phyloP scores from a whole-genome alignment of 1,284 basidiomycete species.

The Vanrija sp. region DNA sequence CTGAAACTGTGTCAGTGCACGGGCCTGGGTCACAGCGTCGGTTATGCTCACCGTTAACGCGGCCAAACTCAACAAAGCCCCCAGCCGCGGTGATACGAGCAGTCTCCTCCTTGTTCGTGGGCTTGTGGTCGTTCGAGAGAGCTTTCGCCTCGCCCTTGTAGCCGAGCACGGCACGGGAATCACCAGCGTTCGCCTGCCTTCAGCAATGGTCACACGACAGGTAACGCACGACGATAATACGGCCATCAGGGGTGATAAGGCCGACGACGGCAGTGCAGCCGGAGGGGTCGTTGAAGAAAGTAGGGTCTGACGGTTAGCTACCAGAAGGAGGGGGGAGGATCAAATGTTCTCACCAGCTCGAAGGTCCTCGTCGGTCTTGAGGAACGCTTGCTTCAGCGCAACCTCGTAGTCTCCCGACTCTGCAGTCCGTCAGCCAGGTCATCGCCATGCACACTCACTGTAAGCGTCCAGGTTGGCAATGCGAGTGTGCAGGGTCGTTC shows the following conservation, averaged over 20 bases:
- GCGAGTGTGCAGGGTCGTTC: constrained; percentile 80
- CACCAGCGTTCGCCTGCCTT: constrained; percentile 88
- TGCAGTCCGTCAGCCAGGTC: constrained; percentile 6
- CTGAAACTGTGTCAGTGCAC: constrained; percentile 51
- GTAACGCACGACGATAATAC: constrained; percentile 70
- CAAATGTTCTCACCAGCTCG: constrained; percentile 73
- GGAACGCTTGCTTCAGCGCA: constrained; percentile 82
- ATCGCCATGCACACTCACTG: constrained; percentile 30
- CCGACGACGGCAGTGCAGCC: constrained; percentile 95
- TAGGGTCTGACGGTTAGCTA: constrained; percentile 60
- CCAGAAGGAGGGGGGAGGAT: too few relatives aligned
- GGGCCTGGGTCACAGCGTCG: background rate
- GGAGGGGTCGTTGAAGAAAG: constrained; percentile 84
- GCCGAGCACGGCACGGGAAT: constrained; percentile 88
- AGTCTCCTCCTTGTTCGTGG: constrained; percentile 81
- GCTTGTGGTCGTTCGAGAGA: constrained; percentile 95
- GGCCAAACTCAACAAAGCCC: constrained; percentile 93
- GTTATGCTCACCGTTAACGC: constrained; percentile 77
- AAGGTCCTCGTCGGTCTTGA: constrained; percentile 92
- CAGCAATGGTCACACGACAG: background rate
- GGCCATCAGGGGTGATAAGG: constrained; percentile 67
- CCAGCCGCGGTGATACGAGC: constrained; percentile 87
- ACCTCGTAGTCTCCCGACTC: constrained; percentile 63
- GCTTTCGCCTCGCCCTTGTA: constrained; percentile 80
- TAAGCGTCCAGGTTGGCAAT: constrained; percentile 72